Conservation (phyloP, 805 yeast genomes). For the Metschnikowia arizonensis region DNA sequence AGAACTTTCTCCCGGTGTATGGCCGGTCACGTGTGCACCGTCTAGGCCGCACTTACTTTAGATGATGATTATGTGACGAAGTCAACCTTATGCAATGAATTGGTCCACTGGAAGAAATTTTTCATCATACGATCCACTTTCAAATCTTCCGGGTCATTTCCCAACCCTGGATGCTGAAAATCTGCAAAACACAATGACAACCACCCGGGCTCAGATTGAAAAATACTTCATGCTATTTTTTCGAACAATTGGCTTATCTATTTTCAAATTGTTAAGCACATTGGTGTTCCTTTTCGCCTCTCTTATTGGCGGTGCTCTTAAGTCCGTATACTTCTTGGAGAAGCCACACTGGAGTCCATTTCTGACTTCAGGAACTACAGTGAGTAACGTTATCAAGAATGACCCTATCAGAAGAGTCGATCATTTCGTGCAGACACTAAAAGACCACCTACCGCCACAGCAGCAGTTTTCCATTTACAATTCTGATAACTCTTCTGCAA, state of each 20-base stretch:
- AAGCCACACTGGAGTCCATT: constrained; percentile 5
- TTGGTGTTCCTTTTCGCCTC: constrained; percentile 1
- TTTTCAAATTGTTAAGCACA: background rate
- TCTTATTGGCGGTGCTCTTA: constrained; percentile 2
- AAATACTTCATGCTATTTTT: background rate
- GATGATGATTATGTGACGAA: background rate
- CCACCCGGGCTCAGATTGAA: background rate
- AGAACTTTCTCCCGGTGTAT: background rate
- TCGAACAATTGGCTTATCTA: background rate
- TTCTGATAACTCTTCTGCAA: constrained; percentile 4
- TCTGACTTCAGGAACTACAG: constrained; percentile 11
- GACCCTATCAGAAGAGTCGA: constrained; percentile 55
- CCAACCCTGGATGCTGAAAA: background rate
- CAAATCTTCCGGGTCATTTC: background rate
- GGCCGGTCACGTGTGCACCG: background rate
- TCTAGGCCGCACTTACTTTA: background rate
- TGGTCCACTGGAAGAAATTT: background rate
- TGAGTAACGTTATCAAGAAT: constrained; percentile 19
- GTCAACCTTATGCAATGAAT: background rate
- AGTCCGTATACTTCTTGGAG: constrained; percentile 10
- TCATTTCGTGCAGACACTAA: constrained; percentile 48
- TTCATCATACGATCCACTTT: background rate
- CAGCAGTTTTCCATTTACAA: constrained; percentile 15
- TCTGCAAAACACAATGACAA: background rate
- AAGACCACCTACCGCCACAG: constrained; percentile 38